A percentile compares a stretch with the other conserved stretches of the same genome.
Evolutionary conservation across 495 filamentous ascomycete genomes (phyloP).

Genomic region (Stereocaulon alpinum): DNA sequence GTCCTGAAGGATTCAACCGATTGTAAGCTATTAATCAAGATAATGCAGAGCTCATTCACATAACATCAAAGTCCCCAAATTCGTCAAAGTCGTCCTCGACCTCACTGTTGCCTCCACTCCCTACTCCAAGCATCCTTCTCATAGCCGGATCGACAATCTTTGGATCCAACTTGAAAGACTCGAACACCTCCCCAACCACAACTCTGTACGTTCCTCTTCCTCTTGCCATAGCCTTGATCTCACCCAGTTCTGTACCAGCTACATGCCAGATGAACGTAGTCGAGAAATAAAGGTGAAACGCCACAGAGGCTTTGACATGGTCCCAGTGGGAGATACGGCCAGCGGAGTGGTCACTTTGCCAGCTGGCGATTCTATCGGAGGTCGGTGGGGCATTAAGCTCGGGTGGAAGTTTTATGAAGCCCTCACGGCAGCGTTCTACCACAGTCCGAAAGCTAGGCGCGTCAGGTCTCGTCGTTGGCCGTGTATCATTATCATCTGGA

Average conservation of each 20-base stretch:
- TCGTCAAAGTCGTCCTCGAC: slow-evolving; percentile 14
- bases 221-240: slow-evolving; percentile 44
- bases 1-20: too few relatives aligned
- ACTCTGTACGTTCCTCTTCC: slow-evolving; percentile 12
- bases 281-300: slow-evolving; percentile 38
- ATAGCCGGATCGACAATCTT: slow-evolving; percentile 11
- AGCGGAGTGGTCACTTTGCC: slow-evolving; percentile 32
- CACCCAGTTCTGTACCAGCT: slow-evolving; percentile 51
- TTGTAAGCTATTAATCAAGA: neutral
- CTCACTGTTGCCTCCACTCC: neutral
- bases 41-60: neutral
- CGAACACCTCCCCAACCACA: slow-evolving; percentile 10
- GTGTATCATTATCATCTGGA: slow-evolving; percentile 14
- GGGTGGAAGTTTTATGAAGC: slow-evolving; percentile 28
- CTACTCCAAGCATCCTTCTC: slow-evolving; percentile 1
- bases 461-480: slow-evolving; percentile 15
- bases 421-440: slow-evolving; percentile 12
- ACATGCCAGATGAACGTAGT: slow-evolving; percentile 50
- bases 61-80: neutral
- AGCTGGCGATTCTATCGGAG: slow-evolving; percentile 32
- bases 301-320: slow-evolving; percentile 51
- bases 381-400: slow-evolving; percentile 22
- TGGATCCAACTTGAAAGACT: slow-evolving; percentile 12
- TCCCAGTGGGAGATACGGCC: slow-evolving; percentile 40
- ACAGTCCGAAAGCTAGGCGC: slow-evolving; percentile 12